Evolutionary conservation across 371 early-diverging fungal species (phyloP).

Genomic region (Apophysomyces elegans): DNA sequence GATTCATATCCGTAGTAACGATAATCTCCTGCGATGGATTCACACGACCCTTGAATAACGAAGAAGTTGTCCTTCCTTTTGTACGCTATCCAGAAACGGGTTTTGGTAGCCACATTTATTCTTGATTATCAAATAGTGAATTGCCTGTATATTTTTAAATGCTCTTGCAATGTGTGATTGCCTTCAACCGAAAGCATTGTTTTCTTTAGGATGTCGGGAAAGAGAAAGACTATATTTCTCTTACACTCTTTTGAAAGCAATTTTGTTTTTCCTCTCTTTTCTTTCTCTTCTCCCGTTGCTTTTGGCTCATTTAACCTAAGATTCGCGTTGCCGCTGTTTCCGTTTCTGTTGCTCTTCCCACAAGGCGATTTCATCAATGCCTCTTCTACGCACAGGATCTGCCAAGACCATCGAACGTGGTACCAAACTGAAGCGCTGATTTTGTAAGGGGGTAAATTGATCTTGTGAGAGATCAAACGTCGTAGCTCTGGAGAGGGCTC

Average conservation of each 20-base stretch:
- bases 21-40: no score
- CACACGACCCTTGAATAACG: no score
- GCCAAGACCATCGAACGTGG: slow-evolving; percentile 37
- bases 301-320: not conserved
- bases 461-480: slow-evolving; percentile 2
- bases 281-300: not conserved
- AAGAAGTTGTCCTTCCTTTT: no score
- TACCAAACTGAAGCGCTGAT: slow-evolving; percentile 32
- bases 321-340: slow-evolving; percentile 7
- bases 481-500: not conserved
- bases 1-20: no score
- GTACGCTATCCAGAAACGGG: no score
- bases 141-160: no score
- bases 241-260: not conserved
- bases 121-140: no score
- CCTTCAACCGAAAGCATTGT: not conserved
- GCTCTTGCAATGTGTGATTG: no score
- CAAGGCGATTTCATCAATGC: slow-evolving; percentile 47
- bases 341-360: slow-evolving; percentile 39
- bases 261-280: not conserved
- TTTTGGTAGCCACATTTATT: no score
- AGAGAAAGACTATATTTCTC: not conserved
- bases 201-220: not conserved
- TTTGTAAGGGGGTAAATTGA: slow-evolving; percentile 2
- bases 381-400: slow-evolving; percentile 45